Conservation (phyloP, 2,329 filamentous ascomycete species). For the Verticillium dahliae region DNA sequence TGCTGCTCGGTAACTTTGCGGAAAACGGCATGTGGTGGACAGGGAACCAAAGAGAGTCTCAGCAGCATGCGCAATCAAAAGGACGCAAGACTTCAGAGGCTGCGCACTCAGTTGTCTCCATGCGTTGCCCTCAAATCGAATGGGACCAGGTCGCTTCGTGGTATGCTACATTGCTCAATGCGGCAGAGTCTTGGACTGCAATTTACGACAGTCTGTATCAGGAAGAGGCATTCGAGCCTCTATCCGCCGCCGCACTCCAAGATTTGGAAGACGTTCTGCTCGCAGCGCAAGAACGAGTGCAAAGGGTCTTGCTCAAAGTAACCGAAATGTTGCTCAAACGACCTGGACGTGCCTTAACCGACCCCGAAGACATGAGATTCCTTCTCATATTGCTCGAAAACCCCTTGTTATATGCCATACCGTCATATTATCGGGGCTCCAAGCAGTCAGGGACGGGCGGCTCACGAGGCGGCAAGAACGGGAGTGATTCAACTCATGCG, state of each 20-base stretch:
- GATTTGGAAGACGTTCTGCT: slow-evolving; percentile 40
- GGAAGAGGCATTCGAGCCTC: slow-evolving; percentile 20
- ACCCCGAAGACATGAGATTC: slow-evolving; percentile 67
- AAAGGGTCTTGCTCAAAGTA: slow-evolving; percentile 66
- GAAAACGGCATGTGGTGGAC: slow-evolving; percentile 84
- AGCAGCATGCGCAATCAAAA: slow-evolving; percentile 22
- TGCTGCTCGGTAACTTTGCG: slow-evolving; percentile 67
- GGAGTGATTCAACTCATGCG: slow-evolving; percentile 11
- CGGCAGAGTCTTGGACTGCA: slow-evolving; percentile 60
- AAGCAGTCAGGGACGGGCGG: slow-evolving; percentile 17
- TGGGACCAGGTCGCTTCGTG: slow-evolving; percentile 67
- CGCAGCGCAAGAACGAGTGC: slow-evolving; percentile 60
- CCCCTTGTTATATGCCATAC: slow-evolving; percentile 57
- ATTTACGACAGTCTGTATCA: slow-evolving; percentile 46
- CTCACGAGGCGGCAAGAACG: neutral
- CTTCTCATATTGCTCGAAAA: slow-evolving; percentile 74
- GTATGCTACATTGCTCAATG: slow-evolving; percentile 64
- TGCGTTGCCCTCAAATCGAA: slow-evolving; percentile 63
- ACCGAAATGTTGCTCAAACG: slow-evolving; percentile 75
- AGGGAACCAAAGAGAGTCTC: slow-evolving; percentile 42
- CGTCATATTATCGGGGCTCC: slow-evolving; percentile 31
- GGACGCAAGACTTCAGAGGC: slow-evolving; percentile 8
- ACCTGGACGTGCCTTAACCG: slow-evolving; percentile 62
- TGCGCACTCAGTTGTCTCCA: slow-evolving; percentile 37
- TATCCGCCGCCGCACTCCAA: slow-evolving; percentile 28